A percentile compares a stretch with the other conserved stretches of the same genome.
These are phyloP conservation scores for Madurella mycetomatis DNA, from an alignment of 2,329 filamentous ascomycete genomes.

Conservation along the genomic window DNA sequence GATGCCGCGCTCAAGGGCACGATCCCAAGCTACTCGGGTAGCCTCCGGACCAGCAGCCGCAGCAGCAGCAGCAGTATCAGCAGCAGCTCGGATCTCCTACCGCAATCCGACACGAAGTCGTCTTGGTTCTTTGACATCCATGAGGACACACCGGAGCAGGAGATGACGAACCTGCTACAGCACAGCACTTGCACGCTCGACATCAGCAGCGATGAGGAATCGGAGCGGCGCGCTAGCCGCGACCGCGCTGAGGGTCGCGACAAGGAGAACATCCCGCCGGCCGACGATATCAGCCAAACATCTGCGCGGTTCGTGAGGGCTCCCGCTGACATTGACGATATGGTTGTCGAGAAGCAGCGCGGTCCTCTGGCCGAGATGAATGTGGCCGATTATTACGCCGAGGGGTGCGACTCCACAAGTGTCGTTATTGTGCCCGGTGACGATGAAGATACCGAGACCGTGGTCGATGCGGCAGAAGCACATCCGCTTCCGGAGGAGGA, in stretches of 20 bases:
- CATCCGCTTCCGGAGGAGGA: constrained; percentile 7
- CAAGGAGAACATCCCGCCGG: constrained; percentile 91
- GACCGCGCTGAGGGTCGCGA: constrained; percentile 60
- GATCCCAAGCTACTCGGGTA: constrained; percentile 56
- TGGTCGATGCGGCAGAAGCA: constrained; percentile 5
- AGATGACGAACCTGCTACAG: constrained; percentile 88
- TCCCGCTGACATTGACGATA: constrained; percentile 41
- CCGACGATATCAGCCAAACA: constrained; percentile 59
- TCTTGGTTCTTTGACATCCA: constrained; percentile 93
- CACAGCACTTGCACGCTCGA: constrained; percentile 84
- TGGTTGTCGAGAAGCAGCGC: constrained; percentile 61
- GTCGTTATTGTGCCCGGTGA: constrained; percentile 61
- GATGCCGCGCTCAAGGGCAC: constrained; percentile 78
- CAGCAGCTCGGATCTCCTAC: constrained; percentile 29
- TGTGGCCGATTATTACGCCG: constrained; percentile 62
- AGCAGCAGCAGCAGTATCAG: constrained; percentile 17
- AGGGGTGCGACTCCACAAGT: constrained; percentile 59
- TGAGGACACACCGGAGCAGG: constrained; percentile 84
- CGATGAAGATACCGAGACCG: constrained; percentile 37
- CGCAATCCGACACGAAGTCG: constrained; percentile 49
- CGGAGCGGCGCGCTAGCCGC: constrained; percentile 47
- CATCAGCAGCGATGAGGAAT: constrained; percentile 83
- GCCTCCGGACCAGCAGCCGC: constrained; percentile 25
- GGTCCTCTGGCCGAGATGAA: constrained; percentile 64
- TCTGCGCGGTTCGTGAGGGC: constrained; percentile 32